A percentile compares a stretch with the other conserved stretches of the same genome.
These are phyloP conservation scores for Fonsecaea erecta DNA, from an alignment of 2,329 filamentous ascomycete species.

Conservation along the genomic window DNA sequence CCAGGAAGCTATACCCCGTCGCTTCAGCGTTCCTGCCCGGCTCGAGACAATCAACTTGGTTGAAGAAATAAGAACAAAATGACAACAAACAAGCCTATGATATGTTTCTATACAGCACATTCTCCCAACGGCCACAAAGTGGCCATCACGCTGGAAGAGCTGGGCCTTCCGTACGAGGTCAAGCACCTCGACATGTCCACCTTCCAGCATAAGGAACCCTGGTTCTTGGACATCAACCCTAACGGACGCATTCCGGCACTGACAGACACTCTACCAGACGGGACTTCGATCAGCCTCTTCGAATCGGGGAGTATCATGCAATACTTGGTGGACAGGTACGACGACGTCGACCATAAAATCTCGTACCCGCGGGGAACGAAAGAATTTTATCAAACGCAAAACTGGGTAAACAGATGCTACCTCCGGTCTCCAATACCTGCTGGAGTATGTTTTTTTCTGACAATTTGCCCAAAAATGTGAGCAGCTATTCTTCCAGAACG, in stretches of 20 bases:
- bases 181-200: slow-evolving; percentile 47
- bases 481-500: slow-evolving; percentile 56
- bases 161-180: slow-evolving; percentile 41
- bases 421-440: too few relatives aligned
- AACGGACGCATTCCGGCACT: slow-evolving; percentile 88
- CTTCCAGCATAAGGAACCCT: slow-evolving; percentile 79
- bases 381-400: slow-evolving; percentile 78
- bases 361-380: slow-evolving; percentile 73
- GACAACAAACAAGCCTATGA: too few relatives aligned
- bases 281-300: slow-evolving; percentile 73
- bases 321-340: slow-evolving; percentile 83
- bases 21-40: too few relatives aligned
- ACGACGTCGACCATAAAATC: slow-evolving; percentile 78
- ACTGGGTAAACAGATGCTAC: slow-evolving; percentile 63
- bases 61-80: slow-evolving; percentile 40
- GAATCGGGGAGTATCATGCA: slow-evolving; percentile 83
- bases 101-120: slow-evolving; percentile 42
- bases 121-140: slow-evolving; percentile 46
- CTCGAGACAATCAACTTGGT: too few relatives aligned
- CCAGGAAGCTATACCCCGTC: too few relatives aligned
- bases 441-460: too few relatives aligned
- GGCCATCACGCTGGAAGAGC: slow-evolving; percentile 46
- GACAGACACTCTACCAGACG: slow-evolving; percentile 71
- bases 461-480: too few relatives aligned
- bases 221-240: slow-evolving; percentile 89